Base-by-base conservation (phyloP, 306 rosid genomes). In the Fragaria nilgerrensis region DNA sequence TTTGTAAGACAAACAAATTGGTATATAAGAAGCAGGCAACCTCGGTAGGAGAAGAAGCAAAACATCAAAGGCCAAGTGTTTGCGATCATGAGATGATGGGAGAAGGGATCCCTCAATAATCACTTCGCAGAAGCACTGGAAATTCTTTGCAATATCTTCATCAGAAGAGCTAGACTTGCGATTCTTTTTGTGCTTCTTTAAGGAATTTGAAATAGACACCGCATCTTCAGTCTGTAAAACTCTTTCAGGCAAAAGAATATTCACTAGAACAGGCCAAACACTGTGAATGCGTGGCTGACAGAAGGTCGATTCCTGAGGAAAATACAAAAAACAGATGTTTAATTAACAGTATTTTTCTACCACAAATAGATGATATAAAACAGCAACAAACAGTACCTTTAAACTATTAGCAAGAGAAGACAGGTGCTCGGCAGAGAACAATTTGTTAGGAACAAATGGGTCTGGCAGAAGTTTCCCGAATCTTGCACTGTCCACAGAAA, bases 11-110 rank as follows among this genome's bases (percentile, higher is more conserved):
- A 95, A 86, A 81, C 86, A 69, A 72, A 85, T 43, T 0, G 94
- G 89, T 70, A 95, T 82, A 29, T 87, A 86, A 78, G 91, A 89
- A 75, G 99, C 96, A 74, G 97, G 88, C 79, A 95, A 62, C 86
- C 82, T 92, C 45, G 88, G 96, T 66, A 91, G 85, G 78, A 88
- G 90, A 85, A 89, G 92, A 67, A 87, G 86, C 56, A 95, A 84
- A 82, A 95, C 81, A 75, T 92, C 96, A 67, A 95, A 90, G 41
- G 93, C 97, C 79, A 95, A 81, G 80, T 85, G 96, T 75, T 95
- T 92, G n/a, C 99, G 97, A 75, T 95, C 99, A 89, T 95, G 99
- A 77, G 99, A 95, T 75, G 99, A 95, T 9, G 82, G 74, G 59
- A 95, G 98, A 88, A 95, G 96, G 16, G 96, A 87, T 80, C 89